phyloP scores from a whole-genome alignment of 202 grass and related monocot species.

The Carex arenaria region DNA sequence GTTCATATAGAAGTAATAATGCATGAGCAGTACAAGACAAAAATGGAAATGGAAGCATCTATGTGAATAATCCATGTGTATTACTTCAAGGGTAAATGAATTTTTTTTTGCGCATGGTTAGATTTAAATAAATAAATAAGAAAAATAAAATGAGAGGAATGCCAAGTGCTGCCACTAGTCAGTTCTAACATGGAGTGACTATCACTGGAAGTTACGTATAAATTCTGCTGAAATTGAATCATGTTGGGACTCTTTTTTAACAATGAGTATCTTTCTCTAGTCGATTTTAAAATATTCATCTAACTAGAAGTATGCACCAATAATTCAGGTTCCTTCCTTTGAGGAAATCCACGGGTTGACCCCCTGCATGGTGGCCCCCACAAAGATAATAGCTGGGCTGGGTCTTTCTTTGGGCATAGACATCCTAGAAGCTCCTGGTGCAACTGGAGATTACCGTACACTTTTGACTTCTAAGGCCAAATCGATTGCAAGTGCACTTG shows the following conservation, averaged over 20 bases:
- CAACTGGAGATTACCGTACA: conserved; percentile 94
- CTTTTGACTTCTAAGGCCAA: conserved; percentile 80
- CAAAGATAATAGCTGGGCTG: conserved; percentile 92
- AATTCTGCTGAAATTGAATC: not conserved
- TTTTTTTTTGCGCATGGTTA: not conserved
- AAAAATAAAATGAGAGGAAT: not conserved
- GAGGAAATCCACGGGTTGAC: conserved; percentile 68
- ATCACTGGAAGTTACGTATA: not conserved
- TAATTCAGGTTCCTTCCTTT: conserved; percentile 58
- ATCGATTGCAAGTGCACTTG: conserved; percentile 63
- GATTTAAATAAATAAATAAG: not conserved
- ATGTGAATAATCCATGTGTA: not conserved
- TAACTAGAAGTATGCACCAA: not conserved
- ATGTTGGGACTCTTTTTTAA: not conserved
- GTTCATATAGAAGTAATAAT: not conserved
- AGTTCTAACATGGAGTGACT: not conserved
- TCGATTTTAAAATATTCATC: not conserved
- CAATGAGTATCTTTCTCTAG: no score
- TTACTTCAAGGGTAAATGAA: not conserved
- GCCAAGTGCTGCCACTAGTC: not conserved
- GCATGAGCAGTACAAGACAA: not conserved
- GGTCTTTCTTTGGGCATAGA: conserved; percentile 84
- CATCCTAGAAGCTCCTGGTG: conserved; percentile 94
- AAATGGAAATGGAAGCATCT: not conserved
- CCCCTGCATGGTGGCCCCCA: conserved; percentile 93